Percentiles rank a stretch among this genome's conserved stretches.
Conservation (phyloP, 495 filamentous ascomycete genomes). For the Penicillium egyptiacum region DNA sequence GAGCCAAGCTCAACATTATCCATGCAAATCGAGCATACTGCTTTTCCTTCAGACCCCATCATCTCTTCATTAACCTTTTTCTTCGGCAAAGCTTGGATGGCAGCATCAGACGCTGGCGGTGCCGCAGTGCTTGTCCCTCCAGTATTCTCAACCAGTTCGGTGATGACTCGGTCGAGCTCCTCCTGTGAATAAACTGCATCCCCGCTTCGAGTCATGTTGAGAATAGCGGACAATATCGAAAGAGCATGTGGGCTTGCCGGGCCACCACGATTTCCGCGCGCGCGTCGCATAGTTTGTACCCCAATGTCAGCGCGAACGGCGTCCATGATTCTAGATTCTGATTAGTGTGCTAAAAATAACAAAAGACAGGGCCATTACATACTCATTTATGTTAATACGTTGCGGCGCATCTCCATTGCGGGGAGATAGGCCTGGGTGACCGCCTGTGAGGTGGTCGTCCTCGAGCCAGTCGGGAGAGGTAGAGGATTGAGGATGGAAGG, state of each 20-base stretch:
- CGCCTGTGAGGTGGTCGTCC: constrained; percentile 9
- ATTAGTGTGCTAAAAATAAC: constrained; percentile 9
- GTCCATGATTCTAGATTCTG: constrained; percentile 32
- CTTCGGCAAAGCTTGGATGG: constrained; percentile 72
- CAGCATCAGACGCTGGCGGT: constrained; percentile 72
- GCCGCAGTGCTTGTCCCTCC: constrained; percentile 67
- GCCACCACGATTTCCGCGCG: constrained; percentile 22
- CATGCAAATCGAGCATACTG: constrained; percentile 92
- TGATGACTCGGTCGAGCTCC: constrained; percentile 84
- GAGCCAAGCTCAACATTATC: constrained; percentile 74
- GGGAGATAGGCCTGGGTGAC: constrained; percentile 31
- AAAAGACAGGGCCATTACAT: constrained; percentile 18
- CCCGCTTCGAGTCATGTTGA: constrained; percentile 63
- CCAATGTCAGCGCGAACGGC: constrained; percentile 26
- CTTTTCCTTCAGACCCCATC: constrained; percentile 61
- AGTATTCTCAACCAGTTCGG: constrained; percentile 81
- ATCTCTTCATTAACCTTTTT: constrained; percentile 65
- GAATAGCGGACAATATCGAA: constrained; percentile 45
- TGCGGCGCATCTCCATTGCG: constrained; percentile 39
- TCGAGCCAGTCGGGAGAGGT: constrained; percentile 18
- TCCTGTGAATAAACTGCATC: constrained; percentile 94
- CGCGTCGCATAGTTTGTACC: constrained; percentile 15
- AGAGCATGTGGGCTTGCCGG: constrained; percentile 33
- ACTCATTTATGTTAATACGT: constrained; percentile 37
- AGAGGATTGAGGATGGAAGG: constrained; percentile 11